phyloP scores from a whole-genome alignment of 148 eudicot genomes.

The Diospyros lotus region DNA sequence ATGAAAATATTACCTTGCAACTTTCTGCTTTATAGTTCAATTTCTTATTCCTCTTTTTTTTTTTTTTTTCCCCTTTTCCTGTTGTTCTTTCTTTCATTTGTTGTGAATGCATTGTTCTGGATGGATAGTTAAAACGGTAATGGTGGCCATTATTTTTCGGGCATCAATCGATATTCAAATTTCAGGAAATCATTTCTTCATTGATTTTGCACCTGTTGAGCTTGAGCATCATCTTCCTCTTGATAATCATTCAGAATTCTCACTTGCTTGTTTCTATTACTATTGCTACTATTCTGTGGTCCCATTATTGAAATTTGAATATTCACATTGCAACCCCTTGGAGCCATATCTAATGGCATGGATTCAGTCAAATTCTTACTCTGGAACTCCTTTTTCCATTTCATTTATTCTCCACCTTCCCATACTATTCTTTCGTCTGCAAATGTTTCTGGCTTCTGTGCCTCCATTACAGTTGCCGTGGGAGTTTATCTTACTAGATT shows the following conservation, averaged over 20 bases:
- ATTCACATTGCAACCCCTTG: constrained; percentile 56
- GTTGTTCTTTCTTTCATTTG: constrained; percentile 24
- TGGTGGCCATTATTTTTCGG: constrained; percentile 31
- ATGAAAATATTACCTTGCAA: neutral
- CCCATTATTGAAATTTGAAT: constrained; percentile 17
- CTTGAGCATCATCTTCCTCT: constrained; percentile 50
- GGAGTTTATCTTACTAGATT: constrained; percentile 42
- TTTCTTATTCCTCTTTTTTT: constrained; percentile 34
- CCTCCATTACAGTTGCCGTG: constrained; percentile 61
- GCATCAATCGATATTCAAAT: constrained; percentile 29
- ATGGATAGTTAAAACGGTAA: constrained; percentile 29
- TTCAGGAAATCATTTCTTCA: constrained; percentile 42
- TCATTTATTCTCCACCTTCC: constrained; percentile 56
- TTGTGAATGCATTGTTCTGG: constrained; percentile 35
- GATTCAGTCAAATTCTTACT: constrained; percentile 65
- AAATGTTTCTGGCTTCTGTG: constrained; percentile 73
- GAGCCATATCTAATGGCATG: constrained; percentile 72
- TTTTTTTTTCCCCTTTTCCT: constrained; percentile 17
- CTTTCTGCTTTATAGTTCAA: constrained; percentile 17
- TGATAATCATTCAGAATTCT: constrained; percentile 43
- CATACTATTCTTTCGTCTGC: constrained; percentile 60
- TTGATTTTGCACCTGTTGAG: constrained; percentile 52
- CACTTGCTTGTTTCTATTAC: constrained; percentile 49
- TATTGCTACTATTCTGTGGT: constrained; percentile 23
- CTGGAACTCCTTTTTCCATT: constrained; percentile 68